A percentile compares a stretch with the other conserved stretches of the same genome.
Evolutionary conservation across 345 rosid species (phyloP).

Genomic region (Murraya paniculata): DNA sequence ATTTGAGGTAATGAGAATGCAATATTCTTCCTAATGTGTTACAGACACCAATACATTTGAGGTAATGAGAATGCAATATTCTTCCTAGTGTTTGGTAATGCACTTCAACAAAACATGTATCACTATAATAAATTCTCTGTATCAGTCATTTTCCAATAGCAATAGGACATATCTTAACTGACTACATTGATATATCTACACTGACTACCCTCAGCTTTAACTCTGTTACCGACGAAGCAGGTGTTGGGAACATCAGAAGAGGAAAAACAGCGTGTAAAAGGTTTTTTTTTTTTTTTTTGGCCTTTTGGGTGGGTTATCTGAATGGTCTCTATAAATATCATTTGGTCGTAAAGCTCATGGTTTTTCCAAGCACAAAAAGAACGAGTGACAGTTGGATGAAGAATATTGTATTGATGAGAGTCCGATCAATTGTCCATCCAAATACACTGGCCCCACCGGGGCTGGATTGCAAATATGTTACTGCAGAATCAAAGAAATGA

Average conservation of each 20-base stretch:
- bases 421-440: conserved; percentile 27
- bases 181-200: not conserved
- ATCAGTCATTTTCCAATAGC: no score
- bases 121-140: no score
- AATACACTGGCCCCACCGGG: conserved; percentile 20
- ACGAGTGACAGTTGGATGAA: conserved; percentile 27
- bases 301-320: no score
- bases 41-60: not conserved
- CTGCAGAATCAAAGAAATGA: conserved; percentile 2
- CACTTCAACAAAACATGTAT: no score
- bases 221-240: not conserved
- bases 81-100: not conserved
- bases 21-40: not conserved
- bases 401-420: conserved; percentile 31
- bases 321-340: not conserved
- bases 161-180: not conserved
- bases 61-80: not conserved
- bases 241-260: no score
- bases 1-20: not conserved
- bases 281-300: no score
- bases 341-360: conserved; percentile 18
- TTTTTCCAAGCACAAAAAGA: conserved; percentile 31
- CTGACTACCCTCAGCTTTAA: not conserved
- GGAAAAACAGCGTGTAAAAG: no score
- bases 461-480: conserved; percentile 25